phyloP scores from a whole-genome alignment of 768 basidiomycete genomes.

The Paxillus rubicundulus region DNA sequence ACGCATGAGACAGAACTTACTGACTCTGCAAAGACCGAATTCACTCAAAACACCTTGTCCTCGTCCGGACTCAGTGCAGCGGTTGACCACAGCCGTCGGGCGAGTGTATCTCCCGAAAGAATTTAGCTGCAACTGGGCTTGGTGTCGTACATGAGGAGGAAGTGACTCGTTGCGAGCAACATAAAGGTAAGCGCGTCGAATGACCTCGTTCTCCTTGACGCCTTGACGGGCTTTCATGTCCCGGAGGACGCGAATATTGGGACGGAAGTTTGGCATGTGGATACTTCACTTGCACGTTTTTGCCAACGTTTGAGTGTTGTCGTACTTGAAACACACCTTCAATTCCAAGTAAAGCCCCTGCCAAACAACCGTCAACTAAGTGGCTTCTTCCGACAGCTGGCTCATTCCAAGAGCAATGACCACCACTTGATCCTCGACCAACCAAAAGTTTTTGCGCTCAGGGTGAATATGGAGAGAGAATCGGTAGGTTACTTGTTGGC shows the following conservation, averaged over 20 bases:
- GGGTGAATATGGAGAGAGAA: slow-evolving; percentile 25
- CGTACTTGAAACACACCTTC: background rate
- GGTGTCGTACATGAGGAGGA: slow-evolving; percentile 86
- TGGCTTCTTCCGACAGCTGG: slow-evolving; percentile 1
- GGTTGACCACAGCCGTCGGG: slow-evolving; percentile 85
- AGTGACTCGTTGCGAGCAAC: slow-evolving; percentile 90
- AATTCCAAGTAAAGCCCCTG: background rate
- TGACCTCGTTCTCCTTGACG: slow-evolving; percentile 73
- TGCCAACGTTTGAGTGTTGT: too few species aligned
- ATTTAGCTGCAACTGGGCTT: slow-evolving; percentile 92
- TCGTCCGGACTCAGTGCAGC: slow-evolving; percentile 81
- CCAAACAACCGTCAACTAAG: slow-evolving; percentile 26
- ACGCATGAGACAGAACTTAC: too few species aligned
- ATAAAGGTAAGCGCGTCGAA: slow-evolving; percentile 87
- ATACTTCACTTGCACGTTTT: background rate
- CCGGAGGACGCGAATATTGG: slow-evolving; percentile 57
- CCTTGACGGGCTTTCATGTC: slow-evolving; percentile 76
- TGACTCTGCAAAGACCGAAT: slow-evolving; percentile 81
- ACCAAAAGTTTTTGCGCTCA: background rate
- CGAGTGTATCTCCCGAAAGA: slow-evolving; percentile 79
- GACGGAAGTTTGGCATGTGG: slow-evolving; percentile 29
- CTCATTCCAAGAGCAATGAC: background rate
- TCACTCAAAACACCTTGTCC: slow-evolving; percentile 88
- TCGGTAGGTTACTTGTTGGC: slow-evolving; percentile 12
- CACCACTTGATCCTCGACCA: background rate